Conservation (phyloP, 352 stramenopile species). For the Phytophthora hibernalis region DNA sequence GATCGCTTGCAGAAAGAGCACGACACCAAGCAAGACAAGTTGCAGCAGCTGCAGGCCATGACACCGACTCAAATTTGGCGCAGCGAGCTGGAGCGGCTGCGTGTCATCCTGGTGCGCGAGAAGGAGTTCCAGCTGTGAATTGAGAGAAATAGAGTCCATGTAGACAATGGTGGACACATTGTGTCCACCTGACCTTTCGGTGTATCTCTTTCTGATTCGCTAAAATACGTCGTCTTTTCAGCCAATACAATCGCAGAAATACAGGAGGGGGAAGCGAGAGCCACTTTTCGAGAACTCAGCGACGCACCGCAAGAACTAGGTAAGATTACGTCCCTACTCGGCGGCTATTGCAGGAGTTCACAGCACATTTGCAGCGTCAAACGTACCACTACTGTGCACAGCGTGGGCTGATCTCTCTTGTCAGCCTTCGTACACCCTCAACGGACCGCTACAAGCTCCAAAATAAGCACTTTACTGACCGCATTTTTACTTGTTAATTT, state of each 20-base stretch:
- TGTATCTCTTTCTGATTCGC: slow-evolving; percentile 29
- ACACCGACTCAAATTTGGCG: slow-evolving; percentile 91
- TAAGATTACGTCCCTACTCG: slow-evolving; percentile 29
- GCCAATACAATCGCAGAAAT: slow-evolving; percentile 31
- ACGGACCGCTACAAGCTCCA: slow-evolving; percentile 9
- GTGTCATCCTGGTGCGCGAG: slow-evolving; percentile 66
- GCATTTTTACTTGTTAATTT: slow-evolving; percentile 13
- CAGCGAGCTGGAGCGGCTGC: slow-evolving; percentile 63
- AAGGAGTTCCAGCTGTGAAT: slow-evolving; percentile 64
- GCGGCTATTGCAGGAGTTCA: not conserved
- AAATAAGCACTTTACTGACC: slow-evolving; percentile 19
- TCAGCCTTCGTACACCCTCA: not conserved
- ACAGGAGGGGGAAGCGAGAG: slow-evolving; percentile 10
- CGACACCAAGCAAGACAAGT: slow-evolving; percentile 86
- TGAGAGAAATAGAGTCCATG: slow-evolving; percentile 31
- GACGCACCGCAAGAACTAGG: slow-evolving; percentile 31
- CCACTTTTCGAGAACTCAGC: slow-evolving; percentile 42
- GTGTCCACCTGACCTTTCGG: slow-evolving; percentile 7
- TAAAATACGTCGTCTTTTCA: slow-evolving; percentile 28
- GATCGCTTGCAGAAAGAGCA: slow-evolving; percentile 93
- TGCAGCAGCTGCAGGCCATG: slow-evolving; percentile 89
- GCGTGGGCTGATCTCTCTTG: slow-evolving; percentile 9
- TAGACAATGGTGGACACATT: slow-evolving; percentile 23
- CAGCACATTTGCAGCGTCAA: not conserved
- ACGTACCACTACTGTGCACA: slow-evolving; percentile 3